Base-by-base conservation (phyloP, 225 moss, liverwort and hornwort genomes). In the Asterella californica region DNA sequence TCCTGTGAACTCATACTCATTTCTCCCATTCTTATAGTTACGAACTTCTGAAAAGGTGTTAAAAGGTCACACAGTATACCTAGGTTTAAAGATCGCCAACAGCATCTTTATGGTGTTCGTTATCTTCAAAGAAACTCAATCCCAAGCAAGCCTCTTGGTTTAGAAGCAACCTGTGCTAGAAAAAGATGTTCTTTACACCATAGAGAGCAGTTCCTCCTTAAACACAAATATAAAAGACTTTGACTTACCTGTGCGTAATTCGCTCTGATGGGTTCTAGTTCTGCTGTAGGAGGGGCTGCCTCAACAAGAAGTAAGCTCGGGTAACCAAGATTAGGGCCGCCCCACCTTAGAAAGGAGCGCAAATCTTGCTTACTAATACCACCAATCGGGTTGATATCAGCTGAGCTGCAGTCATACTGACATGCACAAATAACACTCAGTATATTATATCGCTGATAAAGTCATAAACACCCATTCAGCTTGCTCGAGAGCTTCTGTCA, bases 361-460 rank as follows among this genome's bases (percentile, higher is more conserved):
- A 97, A 83, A 52, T 97, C 96, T 65, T 88, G 90, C 80, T 97
- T 97, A 78, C 93, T 93, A 73, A 97, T 93, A 55, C 96, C 96
- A 84, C 96, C 96, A 61, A 94, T 93, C 37, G 96, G 93, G 72
- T 97, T 97, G 50, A 97, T 80, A 84, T 94, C 94, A 21, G 97
- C 97, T 79, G 93, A 93, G 81, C 94, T 97, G 82, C 90, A 91
- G 82, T 97, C 94, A 76, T 97, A 93, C 92, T 94, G 88, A 75
- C 74, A 50, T 10, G 8, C 0, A 46, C 37, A 64, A 47, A 76
- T 57, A 1, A 46, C 46, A 14, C 24, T 42, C 15, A 70, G 38
- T 37, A 21, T 21, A 6, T 37, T 21, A 0, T 34, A 69, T 19
- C 45, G 25, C 65, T 0, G 9, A 22, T 9, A 48, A 47, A 47